phyloP scores from a whole-genome alignment of 768 basidiomycete genomes.

The Lactifluus volemus region DNA sequence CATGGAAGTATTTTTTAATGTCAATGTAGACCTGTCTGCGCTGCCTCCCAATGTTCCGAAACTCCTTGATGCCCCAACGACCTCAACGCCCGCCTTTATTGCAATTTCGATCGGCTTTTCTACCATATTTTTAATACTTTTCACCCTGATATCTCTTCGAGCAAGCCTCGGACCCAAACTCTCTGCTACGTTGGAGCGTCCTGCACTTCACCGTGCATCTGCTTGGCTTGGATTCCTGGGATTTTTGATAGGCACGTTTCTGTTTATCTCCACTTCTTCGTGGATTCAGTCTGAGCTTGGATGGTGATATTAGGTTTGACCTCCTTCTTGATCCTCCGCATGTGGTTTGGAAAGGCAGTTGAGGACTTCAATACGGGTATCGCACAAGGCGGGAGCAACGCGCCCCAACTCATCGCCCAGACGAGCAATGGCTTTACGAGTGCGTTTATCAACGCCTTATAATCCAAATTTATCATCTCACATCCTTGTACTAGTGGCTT shows the following conservation, averaged over 20 bases:
- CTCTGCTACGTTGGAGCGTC: constrained; percentile 43
- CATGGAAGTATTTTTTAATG: neutral
- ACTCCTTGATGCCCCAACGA: constrained; percentile 50
- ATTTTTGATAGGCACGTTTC: constrained; percentile 55
- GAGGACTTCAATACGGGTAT: constrained; percentile 69
- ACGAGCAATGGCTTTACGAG: constrained; percentile 70
- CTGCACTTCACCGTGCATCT: constrained; percentile 45
- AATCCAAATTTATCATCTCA: neutral
- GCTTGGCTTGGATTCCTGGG: constrained; percentile 73
- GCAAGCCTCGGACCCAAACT: constrained; percentile 50
- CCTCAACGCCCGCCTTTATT: constrained; percentile 54
- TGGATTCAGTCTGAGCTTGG: neutral
- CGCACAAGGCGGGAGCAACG: constrained; percentile 39
- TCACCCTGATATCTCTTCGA: constrained; percentile 57
- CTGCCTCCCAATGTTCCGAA: constrained; percentile 50
- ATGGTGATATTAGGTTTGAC: constrained; percentile 42
- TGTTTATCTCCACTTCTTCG: neutral
- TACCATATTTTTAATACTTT: constrained; percentile 54
- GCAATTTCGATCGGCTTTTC: constrained; percentile 51
- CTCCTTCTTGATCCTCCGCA: constrained; percentile 61
- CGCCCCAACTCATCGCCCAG: constrained; percentile 51
- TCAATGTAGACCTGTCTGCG: constrained; percentile 47
- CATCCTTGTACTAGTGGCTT: constrained; percentile 46
- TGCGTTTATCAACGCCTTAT: constrained; percentile 30
- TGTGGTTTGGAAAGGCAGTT: constrained; percentile 76